Evolutionary conservation across 148 eudicot species (phyloP).

Genomic region (Chenopodium quinoa): DNA sequence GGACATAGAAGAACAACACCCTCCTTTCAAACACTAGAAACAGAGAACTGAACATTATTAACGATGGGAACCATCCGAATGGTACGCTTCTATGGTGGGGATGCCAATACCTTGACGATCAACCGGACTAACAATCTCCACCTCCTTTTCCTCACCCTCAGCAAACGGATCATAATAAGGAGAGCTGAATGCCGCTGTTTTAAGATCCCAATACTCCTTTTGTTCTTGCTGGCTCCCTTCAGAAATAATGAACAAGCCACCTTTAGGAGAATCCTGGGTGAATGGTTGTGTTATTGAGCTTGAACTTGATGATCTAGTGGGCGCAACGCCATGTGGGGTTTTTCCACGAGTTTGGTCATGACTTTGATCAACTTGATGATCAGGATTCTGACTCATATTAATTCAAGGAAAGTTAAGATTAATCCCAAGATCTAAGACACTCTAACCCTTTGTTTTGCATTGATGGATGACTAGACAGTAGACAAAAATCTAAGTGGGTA

Average conservation of each 20-base stretch:
- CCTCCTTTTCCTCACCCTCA: neutral
- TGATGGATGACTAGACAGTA: neutral
- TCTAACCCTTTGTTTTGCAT: neutral
- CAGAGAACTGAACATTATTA: neutral
- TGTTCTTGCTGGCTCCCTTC: neutral
- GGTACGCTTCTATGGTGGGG: slow-evolving; percentile 19
- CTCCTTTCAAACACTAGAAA: neutral
- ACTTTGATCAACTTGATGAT: neutral
- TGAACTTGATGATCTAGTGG: neutral
- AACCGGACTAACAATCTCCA: neutral
- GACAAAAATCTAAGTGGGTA: neutral
- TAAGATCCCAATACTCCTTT: neutral
- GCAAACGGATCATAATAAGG: slow-evolving; percentile 26
- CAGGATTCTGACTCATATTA: neutral
- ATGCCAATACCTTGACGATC: neutral
- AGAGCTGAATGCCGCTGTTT: slow-evolving; percentile 2
- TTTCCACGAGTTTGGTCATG: neutral
- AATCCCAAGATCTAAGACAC: neutral
- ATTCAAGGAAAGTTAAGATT: neutral
- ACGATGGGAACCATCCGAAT: slow-evolving; percentile 10
- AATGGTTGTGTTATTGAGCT: neutral
- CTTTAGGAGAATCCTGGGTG: slow-evolving; percentile 2
- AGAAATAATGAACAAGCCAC: neutral
- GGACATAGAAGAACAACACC: neutral
- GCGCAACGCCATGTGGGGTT: neutral